Evolutionary conservation across 225 moss, liverwort and hornwort species (phyloP).

Genomic region (Pseudoscleropodium purum): DNA sequence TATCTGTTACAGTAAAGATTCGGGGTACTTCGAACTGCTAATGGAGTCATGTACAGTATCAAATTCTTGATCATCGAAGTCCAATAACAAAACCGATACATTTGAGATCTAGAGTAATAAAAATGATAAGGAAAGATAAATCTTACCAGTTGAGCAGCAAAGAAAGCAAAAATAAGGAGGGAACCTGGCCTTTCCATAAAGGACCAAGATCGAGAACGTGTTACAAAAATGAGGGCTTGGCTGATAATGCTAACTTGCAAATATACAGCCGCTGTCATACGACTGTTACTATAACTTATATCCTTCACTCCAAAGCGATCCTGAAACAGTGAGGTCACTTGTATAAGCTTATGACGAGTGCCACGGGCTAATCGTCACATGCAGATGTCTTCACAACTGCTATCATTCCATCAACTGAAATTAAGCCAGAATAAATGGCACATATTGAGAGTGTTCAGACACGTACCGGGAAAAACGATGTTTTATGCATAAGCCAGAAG

Average conservation of each 20-base stretch:
- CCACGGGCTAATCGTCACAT: background rate
- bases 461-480: constrained; percentile 37
- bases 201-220: constrained; percentile 37
- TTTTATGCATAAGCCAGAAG: constrained; percentile 45
- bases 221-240: constrained; percentile 49
- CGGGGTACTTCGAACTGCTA: background rate
- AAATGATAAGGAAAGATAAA: background rate
- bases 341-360: background rate
- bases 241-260: constrained; percentile 58
- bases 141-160: constrained; percentile 34
- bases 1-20: background rate
- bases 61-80: background rate
- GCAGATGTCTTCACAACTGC: background rate
- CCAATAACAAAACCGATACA: background rate
- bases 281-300: constrained; percentile 3
- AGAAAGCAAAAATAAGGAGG: constrained; percentile 12
- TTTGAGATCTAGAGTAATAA: background rate
- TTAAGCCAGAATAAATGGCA: background rate
- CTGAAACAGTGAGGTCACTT: background rate
- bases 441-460: background rate
- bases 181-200: constrained; percentile 24
- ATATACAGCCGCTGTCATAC: constrained; percentile 41
- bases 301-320: constrained; percentile 25
- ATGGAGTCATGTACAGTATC: background rate
- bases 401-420: background rate